phyloP scores from a whole-genome alignment of 2,329 filamentous ascomycete genomes.

The Grosmannia huntii region DNA sequence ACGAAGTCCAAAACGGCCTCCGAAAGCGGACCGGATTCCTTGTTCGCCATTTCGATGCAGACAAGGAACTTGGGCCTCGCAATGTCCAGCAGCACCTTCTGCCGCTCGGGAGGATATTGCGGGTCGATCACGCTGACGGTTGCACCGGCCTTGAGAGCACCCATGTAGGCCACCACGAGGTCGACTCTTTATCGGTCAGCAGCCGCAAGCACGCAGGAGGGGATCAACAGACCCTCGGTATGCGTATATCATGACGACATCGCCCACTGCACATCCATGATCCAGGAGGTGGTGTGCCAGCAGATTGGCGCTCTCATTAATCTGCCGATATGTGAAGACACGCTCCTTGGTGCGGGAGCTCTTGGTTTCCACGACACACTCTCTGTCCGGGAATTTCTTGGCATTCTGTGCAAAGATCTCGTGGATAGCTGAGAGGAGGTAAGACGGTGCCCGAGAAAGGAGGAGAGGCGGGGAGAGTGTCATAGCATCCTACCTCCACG shows the following conservation, averaged over 20 bases:
- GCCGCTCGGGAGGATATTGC: slow-evolving; percentile 65
- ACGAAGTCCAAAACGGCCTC: slow-evolving; percentile 50
- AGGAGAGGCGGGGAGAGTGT: not conserved
- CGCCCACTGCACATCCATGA: slow-evolving; percentile 60
- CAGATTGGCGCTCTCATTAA: slow-evolving; percentile 71
- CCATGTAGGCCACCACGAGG: slow-evolving; percentile 61
- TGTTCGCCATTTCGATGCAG: slow-evolving; percentile 57
- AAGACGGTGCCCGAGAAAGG: not conserved
- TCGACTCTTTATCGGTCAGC: slow-evolving; percentile 33
- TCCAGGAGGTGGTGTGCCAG: slow-evolving; percentile 68
- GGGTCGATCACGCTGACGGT: slow-evolving; percentile 64
- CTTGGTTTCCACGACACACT: slow-evolving; percentile 37
- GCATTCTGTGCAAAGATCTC: slow-evolving; percentile 58
- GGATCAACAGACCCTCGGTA: slow-evolving; percentile 44
- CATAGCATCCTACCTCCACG: slow-evolving; percentile 7
- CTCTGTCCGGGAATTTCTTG: slow-evolving; percentile 47
- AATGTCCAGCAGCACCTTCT: slow-evolving; percentile 74
- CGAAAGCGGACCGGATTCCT: slow-evolving; percentile 45
- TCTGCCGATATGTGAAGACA: slow-evolving; percentile 72
- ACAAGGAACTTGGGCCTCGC: slow-evolving; percentile 61
- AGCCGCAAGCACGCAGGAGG: not conserved
- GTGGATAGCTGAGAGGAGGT: slow-evolving; percentile 39
- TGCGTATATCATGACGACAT: slow-evolving; percentile 89
- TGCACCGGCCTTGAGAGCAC: slow-evolving; percentile 44
- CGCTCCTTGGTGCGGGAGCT: slow-evolving; percentile 40